These are phyloP conservation scores for Butyriboletus appendiculatus DNA, from an alignment of 1,284 basidiomycete species.

Conservation along the genomic window DNA sequence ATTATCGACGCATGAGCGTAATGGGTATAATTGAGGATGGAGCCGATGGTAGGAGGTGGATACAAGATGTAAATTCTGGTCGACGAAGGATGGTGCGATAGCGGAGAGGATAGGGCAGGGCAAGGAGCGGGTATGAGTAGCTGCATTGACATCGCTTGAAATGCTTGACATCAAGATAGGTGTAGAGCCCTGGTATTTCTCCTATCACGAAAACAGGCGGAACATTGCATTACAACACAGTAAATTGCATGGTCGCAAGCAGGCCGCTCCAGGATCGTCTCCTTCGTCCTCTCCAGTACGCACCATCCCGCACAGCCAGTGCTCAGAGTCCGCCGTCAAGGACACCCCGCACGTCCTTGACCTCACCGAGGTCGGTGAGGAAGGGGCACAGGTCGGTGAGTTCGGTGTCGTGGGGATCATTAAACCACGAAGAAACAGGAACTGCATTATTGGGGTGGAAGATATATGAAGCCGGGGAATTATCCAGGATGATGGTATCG, in stretches of 20 bases:
- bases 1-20: constrained; percentile 34
- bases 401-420: constrained; percentile 97
- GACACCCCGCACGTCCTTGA: constrained; percentile 92
- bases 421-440: constrained; percentile 99
- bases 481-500: constrained; percentile 97
- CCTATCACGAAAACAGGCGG: constrained; percentile 34
- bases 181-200: constrained; percentile 32
- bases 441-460: constrained; percentile 99
- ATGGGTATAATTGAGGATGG: constrained; percentile 25
- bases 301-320: constrained; percentile 21
- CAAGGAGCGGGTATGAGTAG: constrained; percentile 1
- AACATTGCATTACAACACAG: constrained; percentile 34
- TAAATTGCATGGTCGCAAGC: constrained; percentile 24
- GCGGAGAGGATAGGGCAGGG: constrained; percentile 4
- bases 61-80: constrained; percentile 27
- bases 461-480: constrained; percentile 98
- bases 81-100: constrained; percentile 4
- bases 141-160: background rate
- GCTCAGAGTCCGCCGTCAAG: constrained; percentile 78
- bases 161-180: constrained; percentile 20
- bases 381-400: constrained; percentile 94
- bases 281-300: constrained; percentile 19
- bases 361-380: constrained; percentile 82
- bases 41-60: constrained; percentile 6
- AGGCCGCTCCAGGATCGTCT: constrained; percentile 14